phyloP scores from a whole-genome alignment of 2,329 filamentous ascomycete genomes.

The Aspergillus novofumigatus region DNA sequence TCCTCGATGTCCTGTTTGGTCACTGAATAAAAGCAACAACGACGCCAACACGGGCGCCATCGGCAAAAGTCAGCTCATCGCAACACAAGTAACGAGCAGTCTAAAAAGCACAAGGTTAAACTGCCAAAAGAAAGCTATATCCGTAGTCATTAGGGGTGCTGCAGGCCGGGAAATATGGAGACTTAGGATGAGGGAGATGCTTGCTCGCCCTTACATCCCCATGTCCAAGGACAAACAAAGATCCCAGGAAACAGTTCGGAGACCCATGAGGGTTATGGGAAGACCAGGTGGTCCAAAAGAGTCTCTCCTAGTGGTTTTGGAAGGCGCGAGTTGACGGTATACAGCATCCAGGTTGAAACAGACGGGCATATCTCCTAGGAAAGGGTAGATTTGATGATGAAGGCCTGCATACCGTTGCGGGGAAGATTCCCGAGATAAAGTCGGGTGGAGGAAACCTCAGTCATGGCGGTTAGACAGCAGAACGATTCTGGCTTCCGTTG shows the following conservation, averaged over 20 bases:
- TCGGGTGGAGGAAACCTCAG: slow-evolving; percentile 88
- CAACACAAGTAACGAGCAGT: slow-evolving; percentile 18
- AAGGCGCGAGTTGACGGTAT: slow-evolving; percentile 5
- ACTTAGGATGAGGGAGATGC: background rate
- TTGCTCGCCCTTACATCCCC: background rate
- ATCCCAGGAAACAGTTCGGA: background rate
- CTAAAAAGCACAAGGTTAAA: slow-evolving; percentile 5
- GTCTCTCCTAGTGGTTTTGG: slow-evolving; percentile 7
- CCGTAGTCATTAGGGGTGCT: background rate
- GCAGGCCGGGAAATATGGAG: background rate
- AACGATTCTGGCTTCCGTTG: slow-evolving; percentile 2
- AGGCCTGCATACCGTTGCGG: slow-evolving; percentile 72
- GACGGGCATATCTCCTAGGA: slow-evolving; percentile 18
- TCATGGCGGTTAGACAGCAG: slow-evolving; percentile 49
- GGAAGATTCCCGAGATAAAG: slow-evolving; percentile 98
- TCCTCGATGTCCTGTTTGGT: slow-evolving; percentile 96
- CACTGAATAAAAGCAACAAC: slow-evolving; percentile 54
- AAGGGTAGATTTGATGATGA: slow-evolving; percentile 27
- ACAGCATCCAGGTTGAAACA: slow-evolving; percentile 17
- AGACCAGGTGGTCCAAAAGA: slow-evolving; percentile 9
- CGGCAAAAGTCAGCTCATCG: slow-evolving; percentile 29
- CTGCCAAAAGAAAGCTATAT: slow-evolving; percentile 14
- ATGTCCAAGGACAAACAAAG: background rate
- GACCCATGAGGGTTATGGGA: slow-evolving; percentile 9
- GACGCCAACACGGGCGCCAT: slow-evolving; percentile 26